These are phyloP conservation scores for Selaginella tamariscina DNA, from an alignment of 75 land plant species.

Conservation along the genomic window DNA sequence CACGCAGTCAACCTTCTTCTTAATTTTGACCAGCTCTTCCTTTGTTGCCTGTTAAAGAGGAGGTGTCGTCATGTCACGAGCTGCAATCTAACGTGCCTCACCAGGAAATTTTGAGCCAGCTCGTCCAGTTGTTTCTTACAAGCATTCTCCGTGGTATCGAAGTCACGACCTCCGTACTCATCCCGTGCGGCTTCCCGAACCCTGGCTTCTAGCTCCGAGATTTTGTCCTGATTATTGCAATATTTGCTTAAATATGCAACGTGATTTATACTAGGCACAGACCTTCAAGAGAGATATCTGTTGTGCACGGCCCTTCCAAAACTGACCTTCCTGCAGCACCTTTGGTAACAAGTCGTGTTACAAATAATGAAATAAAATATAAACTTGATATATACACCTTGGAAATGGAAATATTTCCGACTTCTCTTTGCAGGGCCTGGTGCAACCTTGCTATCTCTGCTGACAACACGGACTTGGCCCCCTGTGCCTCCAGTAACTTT, in stretches of 20 bases:
- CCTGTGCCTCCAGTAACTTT: conserved; percentile 11
- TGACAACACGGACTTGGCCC: neutral
- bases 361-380: neutral
- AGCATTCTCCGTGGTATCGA: conserved; percentile 6
- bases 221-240: conserved; percentile 7
- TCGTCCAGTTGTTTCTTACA: conserved; percentile 3
- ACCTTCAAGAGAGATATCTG: conserved; percentile 10
- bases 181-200: neutral
- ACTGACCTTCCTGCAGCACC: conserved; percentile 13
- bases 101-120: conserved; percentile 8
- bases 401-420: conserved; percentile 8
- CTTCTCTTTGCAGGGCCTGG: conserved; percentile 15
- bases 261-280: neutral
- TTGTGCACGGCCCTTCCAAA: conserved; percentile 14
- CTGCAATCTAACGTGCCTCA: conserved; percentile 1
- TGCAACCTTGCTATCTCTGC: conserved; percentile 12
- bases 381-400: conserved; percentile 11
- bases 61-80: too few relatives aligned
- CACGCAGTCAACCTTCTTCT: conserved; percentile 5
- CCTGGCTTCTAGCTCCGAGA: conserved; percentile 2
- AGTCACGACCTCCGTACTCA: neutral
- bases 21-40: conserved; percentile 9
- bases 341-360: neutral
- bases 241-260: neutral
- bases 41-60: neutral